These are phyloP conservation scores for Panicum miliaceum DNA, from an alignment of 176 grass and related monocot genomes.

Conservation along the genomic window DNA sequence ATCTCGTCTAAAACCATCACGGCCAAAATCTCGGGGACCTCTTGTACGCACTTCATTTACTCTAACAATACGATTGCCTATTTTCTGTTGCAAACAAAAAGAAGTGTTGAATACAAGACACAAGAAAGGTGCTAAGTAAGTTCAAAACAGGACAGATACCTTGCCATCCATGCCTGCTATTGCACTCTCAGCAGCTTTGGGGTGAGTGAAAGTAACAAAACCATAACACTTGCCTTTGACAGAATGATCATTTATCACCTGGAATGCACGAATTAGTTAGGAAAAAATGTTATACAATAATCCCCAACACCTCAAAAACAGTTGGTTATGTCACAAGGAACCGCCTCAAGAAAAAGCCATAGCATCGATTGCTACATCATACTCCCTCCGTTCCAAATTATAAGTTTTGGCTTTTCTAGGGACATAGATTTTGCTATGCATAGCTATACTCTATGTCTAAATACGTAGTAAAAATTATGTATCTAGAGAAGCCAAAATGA, in stretches of 20 bases:
- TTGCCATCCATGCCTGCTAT: conserved; percentile 83
- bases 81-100: conserved; percentile 56
- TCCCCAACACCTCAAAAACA: background rate
- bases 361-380: background rate
- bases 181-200: conserved; percentile 70
- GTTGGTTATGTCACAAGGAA: conserved; percentile 2
- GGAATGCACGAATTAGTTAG: conserved; percentile 34
- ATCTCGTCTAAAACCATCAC: conserved; percentile 70
- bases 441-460: too few relatives aligned
- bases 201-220: conserved; percentile 78
- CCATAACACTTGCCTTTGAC: conserved; percentile 88
- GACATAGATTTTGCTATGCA: too few relatives aligned
- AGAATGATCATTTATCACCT: conserved; percentile 89
- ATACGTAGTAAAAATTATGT: too few relatives aligned
- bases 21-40: conserved; percentile 64
- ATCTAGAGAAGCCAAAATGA: too few relatives aligned
- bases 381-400: background rate
- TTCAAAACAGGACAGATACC: conserved; percentile 48
- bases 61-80: conserved; percentile 73
- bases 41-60: conserved; percentile 88
- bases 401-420: too few relatives aligned
- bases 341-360: background rate
- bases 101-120: conserved; percentile 4
- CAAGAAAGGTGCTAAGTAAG: conserved; percentile 1
- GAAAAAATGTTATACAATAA: conserved; percentile 17